Percentiles rank a stretch among this genome's conserved stretches.
These are phyloP conservation scores for Adansonia digitata DNA, from an alignment of 345 rosid species.

Conservation along the genomic window DNA sequence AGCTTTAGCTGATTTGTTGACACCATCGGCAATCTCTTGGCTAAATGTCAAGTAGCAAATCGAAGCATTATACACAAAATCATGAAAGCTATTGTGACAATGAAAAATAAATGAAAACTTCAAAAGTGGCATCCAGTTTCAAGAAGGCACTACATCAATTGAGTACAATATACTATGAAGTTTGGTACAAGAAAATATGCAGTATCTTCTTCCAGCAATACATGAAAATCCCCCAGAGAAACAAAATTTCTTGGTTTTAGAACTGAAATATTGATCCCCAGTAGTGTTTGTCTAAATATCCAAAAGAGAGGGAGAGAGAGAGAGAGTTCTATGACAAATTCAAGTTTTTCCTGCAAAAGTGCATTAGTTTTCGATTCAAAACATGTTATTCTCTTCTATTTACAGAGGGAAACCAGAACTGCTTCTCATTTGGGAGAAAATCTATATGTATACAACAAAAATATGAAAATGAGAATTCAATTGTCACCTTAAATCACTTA, in stretches of 20 bases:
- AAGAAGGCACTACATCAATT: background rate
- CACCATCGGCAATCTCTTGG: constrained; percentile 87
- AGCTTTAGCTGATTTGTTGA: constrained; percentile 82
- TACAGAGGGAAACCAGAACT: background rate
- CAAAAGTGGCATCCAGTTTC: background rate
- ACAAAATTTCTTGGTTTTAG: background rate
- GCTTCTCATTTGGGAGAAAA: background rate
- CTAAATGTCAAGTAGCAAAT: constrained; percentile 32
- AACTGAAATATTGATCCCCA: background rate
- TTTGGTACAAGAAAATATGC: background rate
- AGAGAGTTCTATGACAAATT: background rate
- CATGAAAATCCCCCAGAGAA: background rate
- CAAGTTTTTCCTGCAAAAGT: background rate
- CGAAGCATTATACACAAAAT: background rate
- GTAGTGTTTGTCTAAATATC: background rate
- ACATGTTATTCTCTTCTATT: background rate
- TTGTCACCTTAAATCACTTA: constrained; percentile 79
- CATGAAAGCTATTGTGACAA: background rate
- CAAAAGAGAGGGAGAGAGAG: too few species aligned
- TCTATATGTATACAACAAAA: background rate
- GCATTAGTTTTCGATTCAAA: background rate
- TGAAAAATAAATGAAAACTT: background rate
- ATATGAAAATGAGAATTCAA: background rate
- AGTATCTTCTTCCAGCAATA: background rate
- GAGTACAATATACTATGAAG: background rate